Base-by-base conservation (phyloP, 2,329 filamentous ascomycete genomes). In the Leptographium galeiforme region DNA sequence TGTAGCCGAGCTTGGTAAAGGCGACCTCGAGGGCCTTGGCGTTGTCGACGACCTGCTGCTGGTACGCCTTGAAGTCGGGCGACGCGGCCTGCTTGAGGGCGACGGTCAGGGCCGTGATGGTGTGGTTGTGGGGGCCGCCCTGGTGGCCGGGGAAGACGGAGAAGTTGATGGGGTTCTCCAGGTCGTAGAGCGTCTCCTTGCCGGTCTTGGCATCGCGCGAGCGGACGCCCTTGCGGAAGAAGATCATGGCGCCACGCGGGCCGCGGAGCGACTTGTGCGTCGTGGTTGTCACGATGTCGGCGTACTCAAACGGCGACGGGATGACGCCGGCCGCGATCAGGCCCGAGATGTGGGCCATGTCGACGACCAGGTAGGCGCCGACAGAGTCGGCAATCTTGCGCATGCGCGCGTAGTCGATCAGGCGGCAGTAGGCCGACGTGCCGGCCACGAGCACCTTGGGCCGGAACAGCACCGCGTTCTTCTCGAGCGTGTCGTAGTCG, bases 111-210 rank as follows among this genome's bases (percentile, higher is more conserved):
- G 93, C 93, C 57, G 91, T 97, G 73, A 98, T 98, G 67, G 93
- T 98, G 81, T 98, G 93, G 78, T 98, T 98, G 79, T 98, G 93
- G 52, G 93, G 93, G 36, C 93, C 93, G 66, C 93, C 93, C 75
- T 98, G 93, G 76, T 98, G 93, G 57, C 93, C 93, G 54, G 93
- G 93, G 82, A 98, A 98, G 68, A 98, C 93, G 55, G 93, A 97
- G 71, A 94, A 90, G 77, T 98, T 98, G 78, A 98, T 98, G 54
- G 89, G 87, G 62, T 84, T 81, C 77, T 98, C 93, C 38, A 98
- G 81, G 65, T 98, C 89, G 69, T 96, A 98, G 63, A 90, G 75
- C 51, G 78, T 85, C 76, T 91, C 81, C 74, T 95, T 91, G 64
- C 89, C 89, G 57, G 86, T 84, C 80, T 96, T 96, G 71, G 86